phyloP scores from a whole-genome alignment of 2,329 filamentous ascomycete genomes.

The Botryotinia calthae region DNA sequence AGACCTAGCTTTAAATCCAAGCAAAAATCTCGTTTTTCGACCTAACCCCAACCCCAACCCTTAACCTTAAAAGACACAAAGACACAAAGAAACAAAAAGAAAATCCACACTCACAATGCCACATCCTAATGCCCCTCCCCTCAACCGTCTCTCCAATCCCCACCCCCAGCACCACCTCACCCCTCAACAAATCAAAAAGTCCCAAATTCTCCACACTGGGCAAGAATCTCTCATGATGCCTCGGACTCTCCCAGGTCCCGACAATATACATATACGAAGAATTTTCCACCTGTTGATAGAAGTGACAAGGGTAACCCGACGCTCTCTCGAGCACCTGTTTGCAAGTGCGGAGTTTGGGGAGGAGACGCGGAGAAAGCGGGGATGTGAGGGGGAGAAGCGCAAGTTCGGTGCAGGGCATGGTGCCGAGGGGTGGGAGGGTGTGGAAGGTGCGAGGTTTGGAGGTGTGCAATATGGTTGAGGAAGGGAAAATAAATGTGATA shows the following conservation, averaged over 20 bases:
- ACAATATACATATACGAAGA: slow-evolving; percentile 44
- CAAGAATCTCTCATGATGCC: slow-evolving; percentile 45
- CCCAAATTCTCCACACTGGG: slow-evolving; percentile 44
- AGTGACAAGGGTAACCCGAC: slow-evolving; percentile 41
- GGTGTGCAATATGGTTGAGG: background rate
- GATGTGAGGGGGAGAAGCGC: slow-evolving; percentile 10
- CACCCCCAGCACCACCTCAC: slow-evolving; percentile 32
- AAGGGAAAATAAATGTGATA: background rate
- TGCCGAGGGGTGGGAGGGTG: background rate
- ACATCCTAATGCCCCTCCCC: slow-evolving; percentile 35
- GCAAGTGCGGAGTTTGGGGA: background rate
- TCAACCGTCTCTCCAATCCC: slow-evolving; percentile 36
- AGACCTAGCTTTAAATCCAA: too few species aligned
- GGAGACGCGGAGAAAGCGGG: background rate
- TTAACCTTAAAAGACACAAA: background rate
- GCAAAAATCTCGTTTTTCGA: background rate
- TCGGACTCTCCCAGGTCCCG: slow-evolving; percentile 46
- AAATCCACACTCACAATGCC: slow-evolving; percentile 43
- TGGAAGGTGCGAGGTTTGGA: background rate
- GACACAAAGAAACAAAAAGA: background rate
- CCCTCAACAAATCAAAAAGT: slow-evolving; percentile 40
- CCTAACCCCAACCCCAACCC: too few species aligned
- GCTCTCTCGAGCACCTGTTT: slow-evolving; percentile 25
- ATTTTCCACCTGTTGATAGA: slow-evolving; percentile 46
- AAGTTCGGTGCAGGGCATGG: slow-evolving; percentile 3